A percentile compares a stretch with the other conserved stretches of the same genome.
Evolutionary conservation across 108 stramenopile genomes (phyloP).

Genomic region (Stephanodiscus triporus): DNA sequence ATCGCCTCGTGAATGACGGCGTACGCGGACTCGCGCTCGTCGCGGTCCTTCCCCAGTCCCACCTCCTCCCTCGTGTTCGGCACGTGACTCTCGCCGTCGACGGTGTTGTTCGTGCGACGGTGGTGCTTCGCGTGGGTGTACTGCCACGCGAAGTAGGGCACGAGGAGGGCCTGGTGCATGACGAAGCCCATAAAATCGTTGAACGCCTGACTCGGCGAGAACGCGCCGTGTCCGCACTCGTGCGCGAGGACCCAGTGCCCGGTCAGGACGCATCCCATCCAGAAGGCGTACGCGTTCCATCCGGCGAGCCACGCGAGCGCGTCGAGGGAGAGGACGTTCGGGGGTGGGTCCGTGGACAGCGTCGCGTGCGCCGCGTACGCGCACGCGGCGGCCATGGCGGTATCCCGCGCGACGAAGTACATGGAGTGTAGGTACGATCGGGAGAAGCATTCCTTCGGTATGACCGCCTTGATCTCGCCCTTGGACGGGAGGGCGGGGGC

Average conservation of each 20-base stretch:
- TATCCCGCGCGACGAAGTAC: conserved; percentile 84
- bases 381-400: conserved; percentile 78
- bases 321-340: conserved; percentile 49
- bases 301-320: conserved; percentile 64
- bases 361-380: conserved; percentile 70
- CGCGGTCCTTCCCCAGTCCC: conserved; percentile 67
- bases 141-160: conserved; percentile 99
- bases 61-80: conserved; percentile 77
- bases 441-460: conserved; percentile 94
- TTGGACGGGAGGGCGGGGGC: conserved; percentile 88
- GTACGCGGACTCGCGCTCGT: conserved; percentile 77
- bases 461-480: conserved; percentile 88
- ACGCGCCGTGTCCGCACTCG: conserved; percentile 99
- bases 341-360: conserved; percentile 83
- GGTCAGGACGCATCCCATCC: conserved; percentile 96
- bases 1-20: conserved; percentile 86
- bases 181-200: conserved; percentile 97
- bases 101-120: conserved; percentile 93
- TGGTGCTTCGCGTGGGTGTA: conserved; percentile 99
- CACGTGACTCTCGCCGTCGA: conserved; percentile 95
- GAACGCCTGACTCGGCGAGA: conserved; percentile 87
- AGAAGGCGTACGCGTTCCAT: conserved; percentile 96
- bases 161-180: conserved; percentile 95
- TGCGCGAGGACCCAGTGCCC: conserved; percentile 99
- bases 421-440: conserved; percentile 86